phyloP scores from a whole-genome alignment of 2,329 filamentous ascomycete species.

The Penicillium sp. region DNA sequence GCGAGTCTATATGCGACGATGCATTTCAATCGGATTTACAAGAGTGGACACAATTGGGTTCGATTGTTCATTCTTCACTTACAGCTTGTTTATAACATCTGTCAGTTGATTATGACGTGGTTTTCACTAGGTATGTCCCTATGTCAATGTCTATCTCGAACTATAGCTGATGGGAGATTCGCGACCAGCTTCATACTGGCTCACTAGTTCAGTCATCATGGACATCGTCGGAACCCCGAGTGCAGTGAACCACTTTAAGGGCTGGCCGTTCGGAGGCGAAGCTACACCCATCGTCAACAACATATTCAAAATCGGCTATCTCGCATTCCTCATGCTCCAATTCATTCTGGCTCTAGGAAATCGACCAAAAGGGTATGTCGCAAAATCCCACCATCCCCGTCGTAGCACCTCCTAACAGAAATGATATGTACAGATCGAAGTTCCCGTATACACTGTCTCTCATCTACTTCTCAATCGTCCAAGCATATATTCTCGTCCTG shows the following conservation, averaged over 20 bases:
- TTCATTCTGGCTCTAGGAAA: slow-evolving; percentile 95
- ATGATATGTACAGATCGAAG: slow-evolving; percentile 55
- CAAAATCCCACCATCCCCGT: no score
- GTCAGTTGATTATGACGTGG: slow-evolving; percentile 84
- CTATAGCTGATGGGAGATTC: slow-evolving; percentile 37
- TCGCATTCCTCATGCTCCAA: slow-evolving; percentile 84
- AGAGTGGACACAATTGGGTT: slow-evolving; percentile 88
- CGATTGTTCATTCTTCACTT: slow-evolving; percentile 97
- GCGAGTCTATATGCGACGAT: slow-evolving; percentile 92
- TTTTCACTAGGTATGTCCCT: slow-evolving; percentile 57
- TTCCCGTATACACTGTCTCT: slow-evolving; percentile 88
- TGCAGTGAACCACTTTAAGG: slow-evolving; percentile 54
- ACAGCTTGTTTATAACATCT: slow-evolving; percentile 88
- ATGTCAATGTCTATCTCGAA: not conserved
- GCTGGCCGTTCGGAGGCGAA: slow-evolving; percentile 83
- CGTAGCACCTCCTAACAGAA: not conserved
- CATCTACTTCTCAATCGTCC: slow-evolving; percentile 77
- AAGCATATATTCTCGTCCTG: slow-evolving; percentile 43
- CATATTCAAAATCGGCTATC: slow-evolving; percentile 81
- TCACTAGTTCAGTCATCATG: slow-evolving; percentile 96
- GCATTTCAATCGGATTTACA: slow-evolving; percentile 97
- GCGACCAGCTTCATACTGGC: slow-evolving; percentile 75
- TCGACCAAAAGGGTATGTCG: slow-evolving; percentile 70
- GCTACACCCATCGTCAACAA: slow-evolving; percentile 87
- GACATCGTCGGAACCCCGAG: slow-evolving; percentile 78